These are phyloP conservation scores for Peterozyma toletana DNA, from an alignment of 805 yeast genomes.

Conservation along the genomic window DNA sequence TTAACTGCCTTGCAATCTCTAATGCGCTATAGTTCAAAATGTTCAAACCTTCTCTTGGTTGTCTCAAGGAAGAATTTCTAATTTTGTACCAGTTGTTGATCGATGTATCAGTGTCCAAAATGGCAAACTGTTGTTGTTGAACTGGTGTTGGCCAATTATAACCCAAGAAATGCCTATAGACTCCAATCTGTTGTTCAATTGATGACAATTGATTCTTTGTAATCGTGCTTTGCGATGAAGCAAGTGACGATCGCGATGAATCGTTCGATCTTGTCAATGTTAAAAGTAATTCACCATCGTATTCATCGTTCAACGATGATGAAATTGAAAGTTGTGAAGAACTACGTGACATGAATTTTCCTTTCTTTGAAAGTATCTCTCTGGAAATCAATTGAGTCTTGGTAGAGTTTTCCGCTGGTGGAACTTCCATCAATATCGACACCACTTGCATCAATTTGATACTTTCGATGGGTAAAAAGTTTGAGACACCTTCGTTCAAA, in stretches of 20 bases:
- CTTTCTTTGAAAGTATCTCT: constrained; percentile 6
- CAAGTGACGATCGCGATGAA: neutral
- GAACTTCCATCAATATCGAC: constrained; percentile 49
- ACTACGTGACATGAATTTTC: neutral
- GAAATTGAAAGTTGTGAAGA: neutral
- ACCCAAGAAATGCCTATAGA: neutral
- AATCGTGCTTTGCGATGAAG: neutral
- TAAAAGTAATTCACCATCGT: neutral
- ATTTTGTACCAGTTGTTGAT: constrained; percentile 41
- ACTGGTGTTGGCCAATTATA: constrained; percentile 8
- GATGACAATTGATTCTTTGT: neutral
- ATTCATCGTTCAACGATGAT: neutral
- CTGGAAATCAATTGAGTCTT: constrained; percentile 44
- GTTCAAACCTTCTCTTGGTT: constrained; percentile 44
- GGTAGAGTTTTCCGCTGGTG: constrained; percentile 37
- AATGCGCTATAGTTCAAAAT: constrained; percentile 56
- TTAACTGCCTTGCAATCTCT: constrained; percentile 72
- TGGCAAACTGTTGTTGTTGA: constrained; percentile 21
- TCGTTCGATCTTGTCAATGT: neutral
- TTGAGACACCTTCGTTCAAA: constrained; percentile 69
- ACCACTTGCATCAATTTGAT: constrained; percentile 55
- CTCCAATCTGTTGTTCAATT: neutral
- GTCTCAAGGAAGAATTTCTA: constrained; percentile 52
- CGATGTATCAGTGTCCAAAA: constrained; percentile 22
- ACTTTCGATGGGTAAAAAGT: constrained; percentile 56